phyloP scores from a whole-genome alignment of 345 rosid genomes.

The Citrus australasica region DNA sequence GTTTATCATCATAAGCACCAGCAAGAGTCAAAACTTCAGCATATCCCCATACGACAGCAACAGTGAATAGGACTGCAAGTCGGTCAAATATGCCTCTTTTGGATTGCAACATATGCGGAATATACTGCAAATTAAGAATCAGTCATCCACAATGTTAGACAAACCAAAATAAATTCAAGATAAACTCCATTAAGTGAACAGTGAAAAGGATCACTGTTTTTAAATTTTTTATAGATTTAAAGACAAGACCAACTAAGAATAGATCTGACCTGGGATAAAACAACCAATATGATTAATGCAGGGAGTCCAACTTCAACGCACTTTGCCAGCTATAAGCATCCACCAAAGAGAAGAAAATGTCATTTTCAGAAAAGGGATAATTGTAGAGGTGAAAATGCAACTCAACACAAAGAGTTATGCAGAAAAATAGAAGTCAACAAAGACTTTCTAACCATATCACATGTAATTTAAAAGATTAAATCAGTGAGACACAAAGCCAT shows the following conservation, averaged over 20 bases:
- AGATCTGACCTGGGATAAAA: constrained; percentile 68
- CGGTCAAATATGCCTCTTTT: constrained; percentile 39
- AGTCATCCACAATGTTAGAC: background rate
- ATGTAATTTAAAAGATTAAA: background rate
- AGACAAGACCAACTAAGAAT: background rate
- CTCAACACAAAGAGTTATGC: background rate
- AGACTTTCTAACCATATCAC: background rate
- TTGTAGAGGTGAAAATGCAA: background rate
- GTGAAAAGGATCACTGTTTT: background rate
- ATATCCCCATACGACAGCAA: constrained; percentile 60
- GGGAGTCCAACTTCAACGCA: constrained; percentile 88
- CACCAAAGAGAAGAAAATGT: constrained; percentile 8
- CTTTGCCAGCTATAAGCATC: constrained; percentile 54
- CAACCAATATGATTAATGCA: constrained; percentile 55
- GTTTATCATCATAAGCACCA: constrained; percentile 62
- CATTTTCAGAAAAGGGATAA: background rate
- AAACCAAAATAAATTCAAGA: background rate
- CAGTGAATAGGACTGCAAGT: constrained; percentile 56
- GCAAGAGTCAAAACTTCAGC: constrained; percentile 81
- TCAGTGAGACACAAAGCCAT: background rate
- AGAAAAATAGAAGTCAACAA: background rate
- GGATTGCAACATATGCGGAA: constrained; percentile 17
- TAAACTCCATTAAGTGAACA: background rate
- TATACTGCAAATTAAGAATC: constrained; percentile 32
- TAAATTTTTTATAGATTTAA: background rate